A percentile compares a stretch with the other conserved stretches of the same genome.
Conservation (phyloP, 169 alveolate genomes). For the Theileria equi region DNA sequence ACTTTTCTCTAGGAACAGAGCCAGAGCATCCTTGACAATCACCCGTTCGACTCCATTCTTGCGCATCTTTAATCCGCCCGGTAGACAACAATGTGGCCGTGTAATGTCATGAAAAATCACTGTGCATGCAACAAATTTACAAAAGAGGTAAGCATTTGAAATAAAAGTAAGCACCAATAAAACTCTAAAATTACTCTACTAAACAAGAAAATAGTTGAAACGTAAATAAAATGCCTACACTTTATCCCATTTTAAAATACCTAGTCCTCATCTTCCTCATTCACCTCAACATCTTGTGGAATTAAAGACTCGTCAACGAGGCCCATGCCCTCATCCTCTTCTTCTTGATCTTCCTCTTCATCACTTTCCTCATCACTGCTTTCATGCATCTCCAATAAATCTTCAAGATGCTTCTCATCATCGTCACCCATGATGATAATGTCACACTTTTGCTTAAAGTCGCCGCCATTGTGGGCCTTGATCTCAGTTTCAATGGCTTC, state of each 20-base stretch:
- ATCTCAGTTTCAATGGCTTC: conserved; percentile 81
- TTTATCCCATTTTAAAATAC: background rate
- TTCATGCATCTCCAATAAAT: conserved; percentile 74
- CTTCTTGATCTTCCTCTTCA: conserved; percentile 80
- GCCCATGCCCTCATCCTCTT: conserved; percentile 85
- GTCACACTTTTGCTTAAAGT: conserved; percentile 83
- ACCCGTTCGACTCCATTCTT: too few relatives aligned
- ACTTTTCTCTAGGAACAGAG: too few relatives aligned
- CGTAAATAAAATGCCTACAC: background rate
- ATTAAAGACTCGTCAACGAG: conserved; percentile 77
- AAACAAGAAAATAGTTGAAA: too few relatives aligned
- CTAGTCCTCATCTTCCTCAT: conserved; percentile 33
- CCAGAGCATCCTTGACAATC: too few relatives aligned
- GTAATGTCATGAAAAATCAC: too few relatives aligned
- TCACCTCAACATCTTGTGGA: conserved; percentile 73
- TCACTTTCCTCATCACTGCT: conserved; percentile 74
- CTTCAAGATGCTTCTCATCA: conserved; percentile 83
- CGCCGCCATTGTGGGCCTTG: conserved; percentile 84
- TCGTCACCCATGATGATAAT: conserved; percentile 86
- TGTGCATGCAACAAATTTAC: too few relatives aligned
- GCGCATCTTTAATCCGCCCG: too few relatives aligned
- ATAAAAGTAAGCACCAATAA: too few relatives aligned
- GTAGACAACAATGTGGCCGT: too few relatives aligned
- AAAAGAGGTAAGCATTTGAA: too few relatives aligned
- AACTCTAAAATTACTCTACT: too few relatives aligned